These are phyloP conservation scores for Leccinum boreale DNA, from an alignment of 768 basidiomycete genomes.

Conservation along the genomic window DNA sequence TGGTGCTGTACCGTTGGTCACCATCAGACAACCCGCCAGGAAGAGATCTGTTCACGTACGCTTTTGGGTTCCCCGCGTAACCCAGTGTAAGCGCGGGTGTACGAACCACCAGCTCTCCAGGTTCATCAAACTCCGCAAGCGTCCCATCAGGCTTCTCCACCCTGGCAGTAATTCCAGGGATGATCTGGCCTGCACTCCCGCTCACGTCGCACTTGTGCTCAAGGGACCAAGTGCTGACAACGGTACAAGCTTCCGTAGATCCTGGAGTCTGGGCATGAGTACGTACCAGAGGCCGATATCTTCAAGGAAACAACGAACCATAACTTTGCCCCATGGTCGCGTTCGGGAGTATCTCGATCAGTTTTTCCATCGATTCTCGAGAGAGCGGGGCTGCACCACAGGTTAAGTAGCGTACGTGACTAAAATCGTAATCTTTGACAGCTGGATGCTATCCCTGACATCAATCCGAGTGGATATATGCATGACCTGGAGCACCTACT, in stretches of 20 bases:
- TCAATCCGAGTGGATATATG: neutral
- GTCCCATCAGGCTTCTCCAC: conserved; percentile 58
- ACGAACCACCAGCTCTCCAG: conserved; percentile 58
- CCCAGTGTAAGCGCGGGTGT: conserved; percentile 59
- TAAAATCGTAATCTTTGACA: conserved; percentile 37
- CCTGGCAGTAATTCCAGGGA: conserved; percentile 55
- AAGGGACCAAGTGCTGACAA: conserved; percentile 45
- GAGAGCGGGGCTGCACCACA: conserved; percentile 60
- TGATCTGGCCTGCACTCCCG: conserved; percentile 55
- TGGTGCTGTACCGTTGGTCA: conserved; percentile 40
- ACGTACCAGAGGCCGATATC: neutral
- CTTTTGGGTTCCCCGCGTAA: conserved; percentile 56
- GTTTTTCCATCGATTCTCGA: conserved; percentile 44
- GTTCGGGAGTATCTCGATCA: conserved; percentile 45
- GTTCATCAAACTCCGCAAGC: conserved; percentile 53
- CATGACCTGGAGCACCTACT: conserved; percentile 24
- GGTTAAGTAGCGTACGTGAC: conserved; percentile 37
- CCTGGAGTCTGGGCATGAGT: conserved; percentile 33
- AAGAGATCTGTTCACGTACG: conserved; percentile 40
- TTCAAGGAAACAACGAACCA: conserved; percentile 34
- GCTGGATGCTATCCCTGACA: conserved; percentile 34
- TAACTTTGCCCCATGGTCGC: conserved; percentile 60
- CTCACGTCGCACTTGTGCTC: conserved; percentile 43
- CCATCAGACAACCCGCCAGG: conserved; percentile 5
- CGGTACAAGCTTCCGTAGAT: conserved; percentile 61